Percentiles rank a stretch among this genome's conserved stretches.
These are phyloP conservation scores for Whalleya microplaca DNA, from an alignment of 2,329 filamentous ascomycete species.

Conservation along the genomic window DNA sequence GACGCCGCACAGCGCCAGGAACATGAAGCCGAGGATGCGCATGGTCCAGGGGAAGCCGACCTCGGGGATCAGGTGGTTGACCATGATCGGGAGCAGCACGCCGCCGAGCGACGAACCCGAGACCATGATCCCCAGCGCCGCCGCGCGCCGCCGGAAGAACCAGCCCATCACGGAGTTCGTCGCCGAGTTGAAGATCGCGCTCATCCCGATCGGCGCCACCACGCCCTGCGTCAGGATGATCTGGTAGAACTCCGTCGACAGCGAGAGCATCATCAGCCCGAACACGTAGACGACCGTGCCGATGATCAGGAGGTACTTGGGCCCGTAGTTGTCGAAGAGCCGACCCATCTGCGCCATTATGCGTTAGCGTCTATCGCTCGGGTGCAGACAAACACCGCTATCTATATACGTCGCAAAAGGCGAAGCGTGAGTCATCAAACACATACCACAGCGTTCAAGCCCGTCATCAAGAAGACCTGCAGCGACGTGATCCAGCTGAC, in stretches of 20 bases:
- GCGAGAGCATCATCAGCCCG: slow-evolving; percentile 63
- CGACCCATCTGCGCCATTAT: slow-evolving; percentile 45
- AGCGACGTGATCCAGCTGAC: slow-evolving; percentile 62
- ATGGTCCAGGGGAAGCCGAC: slow-evolving; percentile 47
- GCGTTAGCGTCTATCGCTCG: not conserved
- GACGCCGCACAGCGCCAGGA: slow-evolving; percentile 39
- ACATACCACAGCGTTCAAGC: slow-evolving; percentile 50
- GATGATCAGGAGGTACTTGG: slow-evolving; percentile 54
- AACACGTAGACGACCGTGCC: slow-evolving; percentile 60
- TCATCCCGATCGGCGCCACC: slow-evolving; percentile 38
- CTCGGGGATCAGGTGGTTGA: slow-evolving; percentile 53
- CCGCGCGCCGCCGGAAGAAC: slow-evolving; percentile 51
- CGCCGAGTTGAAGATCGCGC: slow-evolving; percentile 41
- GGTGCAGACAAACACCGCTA: no score
- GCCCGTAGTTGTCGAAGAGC: slow-evolving; percentile 63
- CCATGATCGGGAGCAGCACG: slow-evolving; percentile 61
- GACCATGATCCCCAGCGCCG: slow-evolving; percentile 52
- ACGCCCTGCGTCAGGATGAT: slow-evolving; percentile 45
- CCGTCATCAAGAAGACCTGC: slow-evolving; percentile 49
- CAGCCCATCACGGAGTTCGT: slow-evolving; percentile 46
- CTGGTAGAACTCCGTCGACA: slow-evolving; percentile 47
- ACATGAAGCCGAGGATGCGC: slow-evolving; percentile 42
- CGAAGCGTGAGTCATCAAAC: no score
- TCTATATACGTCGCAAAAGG: no score
- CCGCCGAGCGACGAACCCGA: slow-evolving; percentile 56